Evolutionary conservation across 2,329 filamentous ascomycete genomes (phyloP).

Genomic region (Penicillium expansum): DNA sequence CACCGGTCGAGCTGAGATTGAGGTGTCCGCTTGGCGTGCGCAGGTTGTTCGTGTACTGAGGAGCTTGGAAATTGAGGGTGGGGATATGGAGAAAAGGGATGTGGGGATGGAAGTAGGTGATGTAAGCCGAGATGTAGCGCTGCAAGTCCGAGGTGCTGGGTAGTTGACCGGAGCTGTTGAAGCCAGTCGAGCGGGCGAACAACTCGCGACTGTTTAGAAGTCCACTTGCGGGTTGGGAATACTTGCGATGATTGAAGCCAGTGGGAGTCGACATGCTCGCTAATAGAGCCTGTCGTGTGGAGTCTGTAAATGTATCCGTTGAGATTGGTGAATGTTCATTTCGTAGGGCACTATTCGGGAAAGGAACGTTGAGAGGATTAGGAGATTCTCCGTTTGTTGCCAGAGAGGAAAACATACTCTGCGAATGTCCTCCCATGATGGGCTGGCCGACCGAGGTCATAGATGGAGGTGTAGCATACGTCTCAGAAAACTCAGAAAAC

Average conservation of each 20-base stretch:
- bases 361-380: constrained; percentile 47
- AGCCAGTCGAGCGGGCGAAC: constrained; percentile 34
- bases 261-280: constrained; percentile 60
- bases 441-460: constrained; percentile 72
- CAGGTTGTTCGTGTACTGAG: constrained; percentile 60
- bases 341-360: constrained; percentile 60
- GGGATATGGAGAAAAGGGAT: constrained; percentile 91
- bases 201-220: constrained; percentile 43
- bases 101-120: constrained; percentile 90
- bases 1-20: constrained; percentile 53
- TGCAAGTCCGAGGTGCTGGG: constrained; percentile 84
- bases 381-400: constrained; percentile 45
- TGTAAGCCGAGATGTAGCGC: constrained; percentile 84
- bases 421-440: constrained; percentile 62
- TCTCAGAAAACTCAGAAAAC: constrained; percentile 65
- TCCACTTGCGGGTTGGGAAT: constrained; percentile 57
- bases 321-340: constrained; percentile 60
- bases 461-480: constrained; percentile 74
- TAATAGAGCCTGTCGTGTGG: constrained; percentile 62
- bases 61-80: constrained; percentile 83
- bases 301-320: constrained; percentile 65
- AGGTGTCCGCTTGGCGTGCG: constrained; percentile 55
- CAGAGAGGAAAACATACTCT: constrained; percentile 51
- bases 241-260: constrained; percentile 57
- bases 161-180: constrained; percentile 53